These are phyloP conservation scores for Prototheca wickerhamii DNA, from an alignment of 163 green algal genomes.

Conservation along the genomic window DNA sequence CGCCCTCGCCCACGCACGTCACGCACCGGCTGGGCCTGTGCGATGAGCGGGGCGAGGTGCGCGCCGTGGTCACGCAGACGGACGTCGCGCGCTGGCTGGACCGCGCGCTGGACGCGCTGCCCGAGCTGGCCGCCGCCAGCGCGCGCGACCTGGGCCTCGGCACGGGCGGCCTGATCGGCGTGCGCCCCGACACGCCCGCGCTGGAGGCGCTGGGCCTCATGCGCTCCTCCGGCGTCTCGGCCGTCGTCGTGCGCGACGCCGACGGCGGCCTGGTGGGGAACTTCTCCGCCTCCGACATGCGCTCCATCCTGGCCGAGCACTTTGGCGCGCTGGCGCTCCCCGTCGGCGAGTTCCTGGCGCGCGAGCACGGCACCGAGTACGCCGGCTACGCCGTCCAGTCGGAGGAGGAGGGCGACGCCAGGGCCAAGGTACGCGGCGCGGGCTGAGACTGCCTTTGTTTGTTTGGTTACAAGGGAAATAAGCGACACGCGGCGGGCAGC, in stretches of 20 bases:
- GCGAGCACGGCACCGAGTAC: constrained; percentile 70
- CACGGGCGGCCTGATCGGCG: constrained; percentile 24
- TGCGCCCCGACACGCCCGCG: constrained; percentile 33
- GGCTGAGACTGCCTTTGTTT: not conserved
- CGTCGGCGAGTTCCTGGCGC: constrained; percentile 69
- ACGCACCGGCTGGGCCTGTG: constrained; percentile 67
- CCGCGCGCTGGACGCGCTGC: not conserved
- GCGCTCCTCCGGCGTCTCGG: constrained; percentile 31
- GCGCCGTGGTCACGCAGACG: constrained; percentile 57
- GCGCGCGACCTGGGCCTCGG: constrained; percentile 47
- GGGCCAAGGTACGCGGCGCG: constrained; percentile 1
- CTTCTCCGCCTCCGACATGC: constrained; percentile 64
- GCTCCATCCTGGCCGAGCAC: constrained; percentile 69
- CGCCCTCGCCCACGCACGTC: constrained; percentile 4
- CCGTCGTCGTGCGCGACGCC: constrained; percentile 48
- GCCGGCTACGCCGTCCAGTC: constrained; percentile 19
- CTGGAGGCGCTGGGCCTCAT: constrained; percentile 18
- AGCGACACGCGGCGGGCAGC: too few relatives aligned
- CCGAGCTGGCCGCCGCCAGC: constrained; percentile 24
- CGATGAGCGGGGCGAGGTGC: constrained; percentile 41
- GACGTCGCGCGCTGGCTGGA: constrained; percentile 53
- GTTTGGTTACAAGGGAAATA: not conserved
- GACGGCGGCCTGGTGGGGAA: constrained; percentile 67
- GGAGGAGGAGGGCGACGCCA: constrained; percentile 5
- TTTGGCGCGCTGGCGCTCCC: constrained; percentile 71